Evolutionary conservation across 148 eudicot genomes (phyloP), one percentile per base, ranked within the genome.

Genomic region (Spergularia bocconei): DNA sequence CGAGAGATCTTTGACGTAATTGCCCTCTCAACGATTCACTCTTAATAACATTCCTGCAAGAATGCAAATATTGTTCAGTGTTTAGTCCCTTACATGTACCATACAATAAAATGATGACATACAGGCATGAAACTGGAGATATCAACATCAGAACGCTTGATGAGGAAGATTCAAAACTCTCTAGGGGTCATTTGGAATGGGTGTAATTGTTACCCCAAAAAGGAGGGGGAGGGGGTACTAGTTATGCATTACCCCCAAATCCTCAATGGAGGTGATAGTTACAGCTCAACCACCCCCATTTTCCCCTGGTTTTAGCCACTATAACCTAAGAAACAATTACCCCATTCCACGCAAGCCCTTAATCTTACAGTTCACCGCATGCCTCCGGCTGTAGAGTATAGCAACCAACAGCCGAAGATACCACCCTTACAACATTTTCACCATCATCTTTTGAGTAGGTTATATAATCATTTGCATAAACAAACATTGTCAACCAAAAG

Each of bases 21-120:
- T 72, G 77, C 47, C 82, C 80, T 78, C 55, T 63, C 29, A 21
- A 47, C 72, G 84, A 69, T 56, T 81, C 82, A 75, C 70, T 38
- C 50, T 60, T 72, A 23, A 69, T 33, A 41, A 84, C 61, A 52
- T 81, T 78, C 87, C 87, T 84, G 79, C 72, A 79, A 25, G 14
- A 63, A 62, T 47, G 11, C 53, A 41, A 68, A 59, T 14, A 20
- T 63, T 15, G 19, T 23, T 57, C 13, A 48, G 65, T 19, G 48
- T 44, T 16, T 58, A 21, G 56, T 41, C 17, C 23, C 25, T 25
- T 44, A 47, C 13, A n/a, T 53, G 15, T 21, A 78, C 52, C 1
- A 8, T 29, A 5, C 1, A 29, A 39, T 29, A 11, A 19, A 11
- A 20, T 17, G 13, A 52, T 52, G 41, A 23, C 21, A 52, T 29